A percentile compares a stretch with the other conserved stretches of the same genome.
Conservation (phyloP, 768 basidiomycete genomes). For the Tulasnella sp. region DNA sequence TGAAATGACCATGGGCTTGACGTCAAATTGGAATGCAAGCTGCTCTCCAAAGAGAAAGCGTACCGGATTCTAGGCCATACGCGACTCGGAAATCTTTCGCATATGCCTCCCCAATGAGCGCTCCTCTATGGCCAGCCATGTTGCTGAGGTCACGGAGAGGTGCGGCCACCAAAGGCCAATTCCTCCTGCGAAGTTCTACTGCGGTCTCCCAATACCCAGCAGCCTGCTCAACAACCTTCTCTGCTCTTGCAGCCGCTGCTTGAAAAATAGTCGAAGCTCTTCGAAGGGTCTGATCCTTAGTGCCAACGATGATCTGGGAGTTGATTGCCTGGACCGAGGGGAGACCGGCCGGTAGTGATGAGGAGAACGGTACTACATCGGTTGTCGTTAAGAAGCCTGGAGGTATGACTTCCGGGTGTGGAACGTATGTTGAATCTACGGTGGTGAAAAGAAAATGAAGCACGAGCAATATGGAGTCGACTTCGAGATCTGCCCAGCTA, state of each 20-base stretch:
- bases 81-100: conserved; percentile 72
- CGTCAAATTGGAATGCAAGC: neutral
- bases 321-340: conserved; percentile 60
- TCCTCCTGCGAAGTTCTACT: conserved; percentile 50
- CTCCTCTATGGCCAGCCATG: conserved; percentile 29
- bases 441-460: conserved; percentile 46
- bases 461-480: conserved; percentile 64
- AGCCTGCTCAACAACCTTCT: conserved; percentile 45
- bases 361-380: neutral
- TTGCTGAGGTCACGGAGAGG: conserved; percentile 37
- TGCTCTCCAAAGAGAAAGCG: conserved; percentile 25
- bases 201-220: conserved; percentile 79
- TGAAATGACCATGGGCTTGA: conserved; percentile 24
- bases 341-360: conserved; percentile 29
- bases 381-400: conserved; percentile 14
- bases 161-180: conserved; percentile 73
- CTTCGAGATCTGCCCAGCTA: conserved; percentile 42
- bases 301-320: conserved; percentile 57
- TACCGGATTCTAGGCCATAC: conserved; percentile 74
- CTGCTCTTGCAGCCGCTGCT: conserved; percentile 55
- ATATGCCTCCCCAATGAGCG: conserved; percentile 61
- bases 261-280: conserved; percentile 64
- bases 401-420: conserved; percentile 22
- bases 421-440: conserved; percentile 25
- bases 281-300: conserved; percentile 69